Conservation (phyloP, 495 filamentous ascomycete species). For the Aspergillus incahuasiensis region DNA sequence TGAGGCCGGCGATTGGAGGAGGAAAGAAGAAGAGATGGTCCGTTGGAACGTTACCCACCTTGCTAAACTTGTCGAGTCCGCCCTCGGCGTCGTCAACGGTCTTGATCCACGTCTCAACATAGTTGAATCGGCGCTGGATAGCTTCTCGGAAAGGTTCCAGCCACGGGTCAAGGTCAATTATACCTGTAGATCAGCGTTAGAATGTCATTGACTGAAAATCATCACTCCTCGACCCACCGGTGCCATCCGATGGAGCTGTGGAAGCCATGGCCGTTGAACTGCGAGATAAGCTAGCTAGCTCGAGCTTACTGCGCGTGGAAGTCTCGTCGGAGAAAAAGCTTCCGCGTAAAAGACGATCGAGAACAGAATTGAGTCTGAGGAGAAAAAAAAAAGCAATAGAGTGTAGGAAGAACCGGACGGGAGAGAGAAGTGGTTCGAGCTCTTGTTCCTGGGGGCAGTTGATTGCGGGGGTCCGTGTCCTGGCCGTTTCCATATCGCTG, state of each 20-base stretch:
- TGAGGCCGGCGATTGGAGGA: background rate
- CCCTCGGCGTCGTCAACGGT: conserved; percentile 79
- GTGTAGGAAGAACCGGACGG: background rate
- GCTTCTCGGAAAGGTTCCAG: conserved; percentile 78
- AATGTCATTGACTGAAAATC: background rate
- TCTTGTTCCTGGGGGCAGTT: conserved; percentile 2
- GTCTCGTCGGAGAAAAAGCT: background rate
- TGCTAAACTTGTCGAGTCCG: conserved; percentile 87
- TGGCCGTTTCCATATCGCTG: background rate
- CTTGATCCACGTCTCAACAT: conserved; percentile 85
- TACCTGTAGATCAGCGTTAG: conserved; percentile 50
- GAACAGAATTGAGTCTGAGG: background rate
- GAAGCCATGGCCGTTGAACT: conserved; percentile 12
- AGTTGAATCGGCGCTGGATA: conserved; percentile 68
- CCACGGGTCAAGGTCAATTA: conserved; percentile 84
- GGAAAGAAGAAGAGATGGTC: background rate
- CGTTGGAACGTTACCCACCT: conserved; percentile 45
- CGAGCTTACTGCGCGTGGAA: background rate
- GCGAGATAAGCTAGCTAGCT: conserved; percentile 7
- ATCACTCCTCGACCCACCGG: conserved; percentile 15
- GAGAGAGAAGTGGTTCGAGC: conserved; percentile 6
- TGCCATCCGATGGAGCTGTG: conserved; percentile 22
- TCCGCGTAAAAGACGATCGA: background rate
- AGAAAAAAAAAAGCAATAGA: background rate
- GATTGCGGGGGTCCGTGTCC: conserved; percentile 1